Conservation (phyloP, 345 rosid genomes). For the Cardamine chenopodiifolia region DNA sequence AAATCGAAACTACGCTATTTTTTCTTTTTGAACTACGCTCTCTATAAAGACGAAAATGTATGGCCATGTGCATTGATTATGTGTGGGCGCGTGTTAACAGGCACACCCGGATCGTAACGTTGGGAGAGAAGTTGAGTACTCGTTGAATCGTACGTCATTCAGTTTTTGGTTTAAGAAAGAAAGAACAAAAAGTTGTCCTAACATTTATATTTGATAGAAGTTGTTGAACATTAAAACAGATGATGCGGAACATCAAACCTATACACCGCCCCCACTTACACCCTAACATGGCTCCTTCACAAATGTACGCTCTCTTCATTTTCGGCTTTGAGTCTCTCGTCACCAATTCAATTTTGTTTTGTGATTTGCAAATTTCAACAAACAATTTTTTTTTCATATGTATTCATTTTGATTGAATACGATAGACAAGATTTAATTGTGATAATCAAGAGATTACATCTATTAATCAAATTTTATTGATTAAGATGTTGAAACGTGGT, state of each 20-base stretch:
- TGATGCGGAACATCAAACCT: conserved; percentile 7
- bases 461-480: background rate
- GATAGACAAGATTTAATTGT: background rate
- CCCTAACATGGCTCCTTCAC: conserved; percentile 35
- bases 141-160: conserved; percentile 24
- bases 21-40: background rate
- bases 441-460: background rate
- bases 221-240: conserved; percentile 14
- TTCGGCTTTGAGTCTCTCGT: conserved; percentile 10
- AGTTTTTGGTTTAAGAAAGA: background rate
- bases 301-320: conserved; percentile 20
- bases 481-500: conserved; percentile 5
- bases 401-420: background rate
- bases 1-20: background rate
- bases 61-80: conserved; percentile 27
- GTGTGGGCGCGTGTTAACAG: conserved; percentile 8
- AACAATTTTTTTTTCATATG: background rate
- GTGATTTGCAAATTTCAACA: background rate
- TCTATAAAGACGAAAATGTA: conserved; percentile 1
- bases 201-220: conserved; percentile 12
- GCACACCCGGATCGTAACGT: conserved; percentile 5
- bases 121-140: conserved; percentile 32
- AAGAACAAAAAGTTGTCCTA: background rate
- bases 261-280: conserved; percentile 39
- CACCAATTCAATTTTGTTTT: background rate